Evolutionary conservation across 2,329 filamentous ascomycete species (phyloP).

Genomic region (Xylaria sp.): DNA sequence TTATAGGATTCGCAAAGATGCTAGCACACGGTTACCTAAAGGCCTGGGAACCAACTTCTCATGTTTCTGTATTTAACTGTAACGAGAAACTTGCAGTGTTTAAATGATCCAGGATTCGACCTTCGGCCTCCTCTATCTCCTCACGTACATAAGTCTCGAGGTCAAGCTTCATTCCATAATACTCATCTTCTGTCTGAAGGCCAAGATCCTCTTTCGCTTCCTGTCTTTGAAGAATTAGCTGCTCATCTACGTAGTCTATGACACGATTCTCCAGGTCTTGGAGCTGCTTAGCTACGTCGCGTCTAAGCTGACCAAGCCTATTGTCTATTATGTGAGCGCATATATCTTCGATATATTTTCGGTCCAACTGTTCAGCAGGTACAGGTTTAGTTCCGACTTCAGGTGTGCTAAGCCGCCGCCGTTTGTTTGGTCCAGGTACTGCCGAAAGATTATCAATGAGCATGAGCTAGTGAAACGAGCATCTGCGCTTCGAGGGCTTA

Average conservation of each 20-base stretch:
- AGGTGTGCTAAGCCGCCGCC: conserved; percentile 25
- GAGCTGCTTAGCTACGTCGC: conserved; percentile 32
- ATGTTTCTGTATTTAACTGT: conserved; percentile 30
- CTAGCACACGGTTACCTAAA: not conserved
- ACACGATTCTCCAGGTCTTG: conserved; percentile 35
- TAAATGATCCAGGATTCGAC: conserved; percentile 32
- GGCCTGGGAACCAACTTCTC: not conserved
- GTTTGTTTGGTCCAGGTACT: conserved; percentile 25
- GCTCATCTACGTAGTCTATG: conserved; percentile 36
- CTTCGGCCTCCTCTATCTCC: conserved; percentile 33
- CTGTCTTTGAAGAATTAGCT: conserved; percentile 26
- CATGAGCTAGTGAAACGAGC: conserved; percentile 1
- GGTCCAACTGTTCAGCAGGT: conserved; percentile 19
- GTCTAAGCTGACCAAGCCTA: conserved; percentile 30
- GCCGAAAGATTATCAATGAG: conserved; percentile 17
- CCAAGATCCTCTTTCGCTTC: conserved; percentile 14
- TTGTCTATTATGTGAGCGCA: conserved; percentile 35
- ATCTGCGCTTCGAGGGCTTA: conserved; percentile 22
- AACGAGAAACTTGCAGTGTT: conserved; percentile 34
- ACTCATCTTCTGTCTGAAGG: conserved; percentile 31
- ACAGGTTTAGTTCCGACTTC: conserved; percentile 8
- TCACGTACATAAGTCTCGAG: conserved; percentile 31
- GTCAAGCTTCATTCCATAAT: conserved; percentile 31
- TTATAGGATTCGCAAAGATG: not conserved
- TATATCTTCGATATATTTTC: conserved; percentile 39